These are phyloP conservation scores for Otatea glauca DNA, from an alignment of 176 grass and related monocot species.

Conservation along the genomic window DNA sequence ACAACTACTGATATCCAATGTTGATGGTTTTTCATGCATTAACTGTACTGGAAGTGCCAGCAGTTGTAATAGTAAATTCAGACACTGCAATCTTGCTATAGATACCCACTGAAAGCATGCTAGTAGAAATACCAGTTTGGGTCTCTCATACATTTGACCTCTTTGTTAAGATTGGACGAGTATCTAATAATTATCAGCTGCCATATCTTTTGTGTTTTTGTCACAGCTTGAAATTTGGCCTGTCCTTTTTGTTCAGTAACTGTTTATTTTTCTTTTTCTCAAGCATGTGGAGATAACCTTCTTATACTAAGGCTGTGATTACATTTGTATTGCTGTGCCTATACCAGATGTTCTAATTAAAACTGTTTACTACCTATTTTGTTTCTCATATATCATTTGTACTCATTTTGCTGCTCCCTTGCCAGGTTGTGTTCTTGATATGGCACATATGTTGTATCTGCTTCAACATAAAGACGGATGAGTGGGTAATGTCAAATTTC, in stretches of 20 bases:
- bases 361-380: slow-evolving; percentile 6
- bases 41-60: not conserved
- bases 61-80: not conserved
- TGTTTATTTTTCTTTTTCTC: not conserved
- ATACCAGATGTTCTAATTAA: not conserved
- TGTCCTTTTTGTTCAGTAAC: not conserved
- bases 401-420: slow-evolving; percentile 22
- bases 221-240: not conserved
- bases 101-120: slow-evolving; percentile 7
- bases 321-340: slow-evolving; percentile 29
- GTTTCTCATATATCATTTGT: slow-evolving; percentile 4
- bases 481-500: slow-evolving; percentile 90
- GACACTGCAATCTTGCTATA: not conserved
- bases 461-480: slow-evolving; percentile 95
- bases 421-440: slow-evolving; percentile 75
- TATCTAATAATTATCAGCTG: not conserved
- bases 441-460: slow-evolving; percentile 96
- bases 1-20: not conserved
- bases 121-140: slow-evolving; percentile 4
- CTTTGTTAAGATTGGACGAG: not conserved
- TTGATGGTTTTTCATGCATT: slow-evolving; percentile 18
- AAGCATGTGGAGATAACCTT: not conserved
- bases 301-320: not conserved
- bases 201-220: not conserved
- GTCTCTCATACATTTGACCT: not conserved